Evolutionary conservation across 1,284 basidiomycete species (phyloP), one percentile per base, ranked within the genome.

Genomic region (Boletus semigastroideus): DNA sequence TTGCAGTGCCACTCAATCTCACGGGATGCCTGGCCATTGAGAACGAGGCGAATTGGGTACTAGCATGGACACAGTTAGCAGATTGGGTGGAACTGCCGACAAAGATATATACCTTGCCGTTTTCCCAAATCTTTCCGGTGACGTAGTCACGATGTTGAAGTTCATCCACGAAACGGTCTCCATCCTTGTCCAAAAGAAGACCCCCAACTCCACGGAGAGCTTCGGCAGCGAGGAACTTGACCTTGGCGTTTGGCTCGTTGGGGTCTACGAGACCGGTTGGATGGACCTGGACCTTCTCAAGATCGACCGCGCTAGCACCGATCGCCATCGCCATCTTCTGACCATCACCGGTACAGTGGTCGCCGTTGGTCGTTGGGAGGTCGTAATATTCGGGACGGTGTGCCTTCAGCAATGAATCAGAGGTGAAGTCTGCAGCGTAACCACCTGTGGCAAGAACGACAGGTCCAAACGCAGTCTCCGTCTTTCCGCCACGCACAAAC

Each of bases 261-360:
- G 95, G 95, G 77, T 98, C 96, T 45, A 98, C 93, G 40, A 98
- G 82, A 72, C 95, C 95, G 10, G 95, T 98, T 14, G 93, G 94
- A 70, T 96, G 93, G 22, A 96, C 92, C 71, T 98, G 96, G n/a
- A 98, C 95, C 77, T 98, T 98, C 76, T 98, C 96, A 58, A 98
- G 82, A 69, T 98, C 95, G 65, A 98, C 82, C 14, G 84, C 93
- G 63, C 81, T 85, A 45, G 92, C 94, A 61, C 96, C 95, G 62
- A 93, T 82, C 19, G 80, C 79, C 75, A 97, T 86, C 19, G 92
- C 92, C 71, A 96, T 80, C 78, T 97, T 97, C 71, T 94, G 92
- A 20, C 94, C 94, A 64, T 96, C 94, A 70, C 94, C 94, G 14
- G 94, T 96, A 68, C 91, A 97, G 73, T 97, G 94, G 65, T 96